Base-by-base conservation (phyloP, 225 moss, liverwort and hornwort genomes). In the Physcomitrium patens region DNA sequence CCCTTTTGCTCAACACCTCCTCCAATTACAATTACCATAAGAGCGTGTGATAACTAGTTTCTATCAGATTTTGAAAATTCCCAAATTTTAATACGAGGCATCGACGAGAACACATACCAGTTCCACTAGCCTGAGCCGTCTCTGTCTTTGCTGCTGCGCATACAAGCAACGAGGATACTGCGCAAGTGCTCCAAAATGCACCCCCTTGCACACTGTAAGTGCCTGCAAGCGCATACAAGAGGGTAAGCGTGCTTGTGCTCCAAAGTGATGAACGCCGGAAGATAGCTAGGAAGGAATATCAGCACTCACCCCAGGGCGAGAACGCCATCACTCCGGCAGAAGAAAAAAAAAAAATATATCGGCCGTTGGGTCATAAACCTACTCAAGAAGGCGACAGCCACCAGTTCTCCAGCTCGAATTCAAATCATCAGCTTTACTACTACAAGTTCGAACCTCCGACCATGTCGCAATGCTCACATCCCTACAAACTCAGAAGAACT, bases 111-210 rank as follows among this genome's bases (percentile, higher is more conserved):
- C 24, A 73, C 76, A 20, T 79, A 87, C 87, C 72, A 42, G 62
- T 77, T 7, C 79, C 79, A 37, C 75, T 42, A 3, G 78, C 41
- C 69, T 85, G 80, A 17, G 79, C 81, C 65, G 82, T 76, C 20
- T 82, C 87, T 1, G 82, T 82, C 87, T 85, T 82, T 59, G 84
- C 75, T 80, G 84, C 80, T 37, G 77, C 68, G 69, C 82, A 77
- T 48, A 63, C 12, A 57, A 87, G 64, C 77, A 87, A 63, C 84
- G 79, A 87, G 14, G 82, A 77, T 49, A 81, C 75, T 5, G 54
- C 79, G 60, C 82, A 82, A 50, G 52, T 75, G 57, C 62, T 82
- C 49, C 80, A 12, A 52, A 80, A 65, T 20, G 65, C 46, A 56
- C 87, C 80, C 75, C 82, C 75, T 43, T 66, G 77, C 72, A 58